phyloP scores from a whole-genome alignment of 495 filamentous ascomycete species.

The Friedmanniomyces simplex region DNA sequence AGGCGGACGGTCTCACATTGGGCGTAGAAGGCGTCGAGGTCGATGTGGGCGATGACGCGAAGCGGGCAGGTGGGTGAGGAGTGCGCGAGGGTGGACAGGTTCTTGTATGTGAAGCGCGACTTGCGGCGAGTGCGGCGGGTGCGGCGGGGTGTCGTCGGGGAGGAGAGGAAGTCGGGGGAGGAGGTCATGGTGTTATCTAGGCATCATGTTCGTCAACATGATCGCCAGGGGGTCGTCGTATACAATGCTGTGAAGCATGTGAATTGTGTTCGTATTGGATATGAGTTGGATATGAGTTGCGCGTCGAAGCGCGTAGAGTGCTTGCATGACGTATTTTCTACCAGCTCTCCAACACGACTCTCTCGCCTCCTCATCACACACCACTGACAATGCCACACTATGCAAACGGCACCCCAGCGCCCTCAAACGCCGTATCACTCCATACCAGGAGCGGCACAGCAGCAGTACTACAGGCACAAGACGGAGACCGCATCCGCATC shows the following conservation, averaged over 20 bases:
- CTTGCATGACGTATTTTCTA: neutral
- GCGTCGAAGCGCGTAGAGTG: neutral
- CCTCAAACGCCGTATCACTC: neutral
- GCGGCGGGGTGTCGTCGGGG: conserved; percentile 27
- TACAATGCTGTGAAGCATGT: too few relatives aligned
- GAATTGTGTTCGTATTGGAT: too few relatives aligned
- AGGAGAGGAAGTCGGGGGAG: conserved; percentile 36
- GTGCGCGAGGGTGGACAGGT: conserved; percentile 63
- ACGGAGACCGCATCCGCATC: conserved; percentile 26
- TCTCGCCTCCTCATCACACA: neutral
- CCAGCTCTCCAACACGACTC: neutral
- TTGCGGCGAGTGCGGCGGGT: conserved; percentile 17
- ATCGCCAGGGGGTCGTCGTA: neutral
- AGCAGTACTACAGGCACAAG: neutral
- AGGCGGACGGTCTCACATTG: conserved; percentile 91
- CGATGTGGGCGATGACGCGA: conserved; percentile 80
- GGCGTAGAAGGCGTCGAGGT: conserved; percentile 96
- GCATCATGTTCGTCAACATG: neutral
- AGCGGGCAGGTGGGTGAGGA: conserved; percentile 65
- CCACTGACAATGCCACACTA: neutral
- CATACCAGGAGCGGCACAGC: neutral
- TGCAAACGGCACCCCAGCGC: neutral
- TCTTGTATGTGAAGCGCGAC: conserved; percentile 74
- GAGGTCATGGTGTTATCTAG: conserved; percentile 29
- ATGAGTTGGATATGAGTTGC: too few relatives aligned